These are phyloP conservation scores for Macrophomina pseudophaseolina DNA, from an alignment of 2,329 filamentous ascomycete species.

Conservation along the genomic window DNA sequence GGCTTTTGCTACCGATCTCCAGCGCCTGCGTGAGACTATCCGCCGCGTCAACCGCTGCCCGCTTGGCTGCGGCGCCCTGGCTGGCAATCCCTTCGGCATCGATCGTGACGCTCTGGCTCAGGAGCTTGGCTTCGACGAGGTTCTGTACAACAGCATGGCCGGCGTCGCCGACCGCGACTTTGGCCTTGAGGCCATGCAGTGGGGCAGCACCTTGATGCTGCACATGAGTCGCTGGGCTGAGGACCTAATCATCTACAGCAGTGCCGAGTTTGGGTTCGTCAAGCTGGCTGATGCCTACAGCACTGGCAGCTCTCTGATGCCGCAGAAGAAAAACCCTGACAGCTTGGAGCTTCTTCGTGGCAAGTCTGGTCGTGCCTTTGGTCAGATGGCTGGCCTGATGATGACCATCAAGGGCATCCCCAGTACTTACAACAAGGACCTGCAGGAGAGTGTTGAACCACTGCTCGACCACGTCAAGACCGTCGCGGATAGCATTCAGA, in stretches of 20 bases:
- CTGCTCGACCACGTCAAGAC: conserved; percentile 85
- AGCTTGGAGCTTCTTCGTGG: conserved; percentile 76
- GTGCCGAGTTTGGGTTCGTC: conserved; percentile 77
- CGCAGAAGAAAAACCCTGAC: conserved; percentile 84
- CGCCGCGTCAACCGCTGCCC: conserved; percentile 74
- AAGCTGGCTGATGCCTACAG: conserved; percentile 78
- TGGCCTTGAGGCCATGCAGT: conserved; percentile 80
- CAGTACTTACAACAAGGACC: conserved; percentile 86
- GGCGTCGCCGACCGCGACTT: conserved; percentile 81
- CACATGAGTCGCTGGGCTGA: conserved; percentile 83
- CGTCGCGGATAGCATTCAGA: conserved; percentile 78
- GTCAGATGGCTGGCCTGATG: conserved; percentile 81
- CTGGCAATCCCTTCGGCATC: conserved; percentile 81
- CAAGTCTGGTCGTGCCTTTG: conserved; percentile 77
- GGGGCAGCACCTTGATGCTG: conserved; percentile 76
- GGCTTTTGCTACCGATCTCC: conserved; percentile 74
- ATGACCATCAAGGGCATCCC: conserved; percentile 77
- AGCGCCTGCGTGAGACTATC: conserved; percentile 75
- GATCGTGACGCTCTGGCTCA: conserved; percentile 78
- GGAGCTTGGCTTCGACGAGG: conserved; percentile 78
- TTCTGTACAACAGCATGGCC: conserved; percentile 78
- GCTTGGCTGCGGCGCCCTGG: conserved; percentile 76
- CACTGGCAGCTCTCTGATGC: conserved; percentile 78
- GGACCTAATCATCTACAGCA: conserved; percentile 83
- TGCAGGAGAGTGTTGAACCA: conserved; percentile 88